A percentile compares a stretch with the other conserved stretches of the same genome.
Conservation (phyloP, 1,284 basidiomycete species). For the Moniliophthora roreri region DNA sequence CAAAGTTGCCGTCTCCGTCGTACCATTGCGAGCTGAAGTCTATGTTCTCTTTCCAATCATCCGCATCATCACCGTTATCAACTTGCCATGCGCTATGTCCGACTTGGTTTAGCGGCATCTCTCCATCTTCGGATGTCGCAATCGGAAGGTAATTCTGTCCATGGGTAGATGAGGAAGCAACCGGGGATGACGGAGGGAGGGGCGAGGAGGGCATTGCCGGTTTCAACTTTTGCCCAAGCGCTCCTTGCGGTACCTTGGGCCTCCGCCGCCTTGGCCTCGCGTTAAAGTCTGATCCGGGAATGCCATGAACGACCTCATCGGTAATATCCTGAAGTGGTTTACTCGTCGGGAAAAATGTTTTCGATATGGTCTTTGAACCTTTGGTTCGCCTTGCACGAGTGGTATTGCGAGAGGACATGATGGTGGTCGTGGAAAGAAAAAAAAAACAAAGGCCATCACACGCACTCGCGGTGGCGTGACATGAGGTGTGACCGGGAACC, state of each 20-base stretch:
- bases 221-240: constrained; percentile 1
- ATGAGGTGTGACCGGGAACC: too few species aligned
- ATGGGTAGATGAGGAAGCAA: constrained; percentile 15
- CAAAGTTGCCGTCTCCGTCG: not conserved
- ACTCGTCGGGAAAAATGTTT: not conserved
- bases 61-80: constrained; percentile 3
- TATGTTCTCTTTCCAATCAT: not conserved
- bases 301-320: not conserved
- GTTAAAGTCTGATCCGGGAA: not conserved
- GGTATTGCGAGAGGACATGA: not conserved
- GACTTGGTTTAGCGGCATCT: not conserved
- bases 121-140: not conserved
- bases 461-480: too few species aligned
- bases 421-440: constrained; percentile 1
- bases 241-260: constrained; percentile 8
- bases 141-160: constrained; percentile 9
- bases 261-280: constrained; percentile 7
- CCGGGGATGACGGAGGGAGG: constrained; percentile 27
- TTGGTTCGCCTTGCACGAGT: not conserved
- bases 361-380: not conserved
- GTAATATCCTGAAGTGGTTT: constrained; percentile 9
- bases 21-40: constrained; percentile 6
- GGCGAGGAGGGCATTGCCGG: constrained; percentile 15
- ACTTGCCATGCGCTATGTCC: not conserved
- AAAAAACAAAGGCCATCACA: not conserved